A percentile compares a stretch with the other conserved stretches of the same genome.
Conservation (phyloP, 352 stramenopile species). For the Blastocystis sp. region DNA sequence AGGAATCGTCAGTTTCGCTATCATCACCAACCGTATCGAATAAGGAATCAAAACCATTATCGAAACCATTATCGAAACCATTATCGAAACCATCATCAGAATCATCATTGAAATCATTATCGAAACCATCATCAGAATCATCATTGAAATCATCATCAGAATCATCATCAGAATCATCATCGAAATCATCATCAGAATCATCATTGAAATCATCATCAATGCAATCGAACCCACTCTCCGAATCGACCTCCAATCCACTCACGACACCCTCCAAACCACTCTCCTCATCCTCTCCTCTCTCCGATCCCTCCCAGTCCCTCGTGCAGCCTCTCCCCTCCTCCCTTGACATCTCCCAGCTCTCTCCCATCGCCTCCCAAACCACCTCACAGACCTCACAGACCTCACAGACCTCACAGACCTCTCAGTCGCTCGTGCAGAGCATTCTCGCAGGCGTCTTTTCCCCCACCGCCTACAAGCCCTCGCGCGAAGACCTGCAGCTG, state of each 20-base stretch:
- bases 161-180: no score
- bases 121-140: no score
- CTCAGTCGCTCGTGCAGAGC: background rate
- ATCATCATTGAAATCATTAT: no score
- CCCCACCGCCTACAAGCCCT: background rate
- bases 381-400: background rate
- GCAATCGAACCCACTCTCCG: background rate
- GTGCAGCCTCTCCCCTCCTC: background rate
- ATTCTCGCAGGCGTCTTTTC: background rate
- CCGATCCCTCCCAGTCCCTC: background rate
- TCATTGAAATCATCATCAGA: no score
- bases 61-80: no score
- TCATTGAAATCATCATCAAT: background rate
- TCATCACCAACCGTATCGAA: background rate
- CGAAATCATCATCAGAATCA: no score
- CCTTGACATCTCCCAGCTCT: background rate
- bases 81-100: no score
- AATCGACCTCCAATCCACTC: background rate
- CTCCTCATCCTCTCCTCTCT: background rate
- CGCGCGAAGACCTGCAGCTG: conserved; percentile 34
- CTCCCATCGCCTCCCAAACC: background rate
- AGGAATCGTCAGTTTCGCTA: background rate
- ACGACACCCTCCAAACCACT: background rate
- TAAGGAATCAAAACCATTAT: background rate
- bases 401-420: background rate